Conservation (phyloP, 176 grass and related monocot species). For the Ensete ventricosum region DNA sequence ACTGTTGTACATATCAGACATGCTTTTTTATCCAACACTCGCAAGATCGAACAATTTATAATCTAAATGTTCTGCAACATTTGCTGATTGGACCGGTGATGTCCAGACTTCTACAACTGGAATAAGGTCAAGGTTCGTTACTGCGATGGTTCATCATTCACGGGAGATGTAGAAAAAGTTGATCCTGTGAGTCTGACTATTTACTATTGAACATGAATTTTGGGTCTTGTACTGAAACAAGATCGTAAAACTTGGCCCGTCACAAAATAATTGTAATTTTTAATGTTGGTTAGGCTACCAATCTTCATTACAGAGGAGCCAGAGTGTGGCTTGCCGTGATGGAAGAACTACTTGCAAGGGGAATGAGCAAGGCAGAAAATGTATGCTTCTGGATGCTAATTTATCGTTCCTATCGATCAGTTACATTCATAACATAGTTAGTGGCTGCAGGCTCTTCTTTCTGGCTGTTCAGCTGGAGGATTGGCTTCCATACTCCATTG, state of each 20-base stretch:
- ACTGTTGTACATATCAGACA: too few relatives aligned
- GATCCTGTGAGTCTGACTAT: conserved; percentile 37
- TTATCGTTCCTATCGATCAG: not conserved
- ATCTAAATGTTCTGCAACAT: not conserved
- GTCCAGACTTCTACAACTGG: conserved; percentile 77
- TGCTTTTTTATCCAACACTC: too few relatives aligned
- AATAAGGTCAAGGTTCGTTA: conserved; percentile 78
- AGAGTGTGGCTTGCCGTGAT: conserved; percentile 61
- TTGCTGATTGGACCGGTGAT: not conserved
- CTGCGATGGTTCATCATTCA: conserved; percentile 78
- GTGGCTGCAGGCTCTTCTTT: conserved; percentile 61
- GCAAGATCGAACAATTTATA: not conserved
- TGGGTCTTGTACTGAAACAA: not conserved
- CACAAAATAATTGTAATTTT: not conserved
- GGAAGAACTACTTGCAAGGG: conserved; percentile 68
- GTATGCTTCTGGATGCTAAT: conserved; percentile 35
- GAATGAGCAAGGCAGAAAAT: conserved; percentile 80
- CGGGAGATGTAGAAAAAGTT: conserved; percentile 50
- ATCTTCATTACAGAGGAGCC: conserved; percentile 19
- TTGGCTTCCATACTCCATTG: conserved; percentile 96
- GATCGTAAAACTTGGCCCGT: not conserved
- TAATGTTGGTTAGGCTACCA: not conserved
- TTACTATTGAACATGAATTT: not conserved
- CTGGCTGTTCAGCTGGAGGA: conserved; percentile 86
- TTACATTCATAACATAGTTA: too few relatives aligned